Conservation (phyloP, 129 eudicot species). For the Lonicera japonica region DNA sequence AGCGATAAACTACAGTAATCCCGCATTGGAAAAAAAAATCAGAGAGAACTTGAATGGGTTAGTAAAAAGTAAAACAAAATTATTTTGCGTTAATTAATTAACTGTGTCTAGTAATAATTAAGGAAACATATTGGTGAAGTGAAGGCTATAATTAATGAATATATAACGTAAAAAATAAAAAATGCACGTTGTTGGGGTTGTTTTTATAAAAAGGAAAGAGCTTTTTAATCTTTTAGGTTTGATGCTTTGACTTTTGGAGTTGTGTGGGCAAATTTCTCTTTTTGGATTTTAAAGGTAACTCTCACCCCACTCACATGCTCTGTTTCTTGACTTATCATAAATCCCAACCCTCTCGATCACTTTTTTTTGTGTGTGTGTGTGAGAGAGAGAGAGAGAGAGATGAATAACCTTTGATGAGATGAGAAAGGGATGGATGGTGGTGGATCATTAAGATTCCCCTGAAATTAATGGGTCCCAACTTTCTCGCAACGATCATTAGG, state of each 20-base stretch:
- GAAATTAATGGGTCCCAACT: constrained; percentile 13
- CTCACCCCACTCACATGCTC: constrained; percentile 32
- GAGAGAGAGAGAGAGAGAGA: no score
- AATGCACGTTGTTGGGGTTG: constrained; percentile 19
- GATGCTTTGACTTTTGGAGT: constrained; percentile 29
- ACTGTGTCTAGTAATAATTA: no score
- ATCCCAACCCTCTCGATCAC: neutral
- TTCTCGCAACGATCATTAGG: constrained; percentile 20
- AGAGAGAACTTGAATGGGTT: no score
- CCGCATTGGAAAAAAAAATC: no score
- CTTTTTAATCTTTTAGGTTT: constrained; percentile 20
- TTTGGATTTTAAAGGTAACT: constrained; percentile 24
- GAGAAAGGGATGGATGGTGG: neutral
- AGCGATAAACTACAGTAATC: no score
- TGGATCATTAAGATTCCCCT: constrained; percentile 13
- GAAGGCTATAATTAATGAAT: neutral
- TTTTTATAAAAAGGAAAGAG: constrained; percentile 19
- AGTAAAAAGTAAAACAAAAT: no score
- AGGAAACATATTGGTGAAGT: neutral
- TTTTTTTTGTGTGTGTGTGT: no score
- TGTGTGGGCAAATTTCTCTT: constrained; percentile 22
- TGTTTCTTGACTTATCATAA: constrained; percentile 24
- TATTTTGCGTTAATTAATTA: no score
- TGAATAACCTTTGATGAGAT: no score
- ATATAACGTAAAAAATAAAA: constrained; percentile 7